A percentile compares a stretch with the other conserved stretches of the same genome.
phyloP scores from a whole-genome alignment of 2,329 filamentous ascomycete species.

The Anthostomella pinea region DNA sequence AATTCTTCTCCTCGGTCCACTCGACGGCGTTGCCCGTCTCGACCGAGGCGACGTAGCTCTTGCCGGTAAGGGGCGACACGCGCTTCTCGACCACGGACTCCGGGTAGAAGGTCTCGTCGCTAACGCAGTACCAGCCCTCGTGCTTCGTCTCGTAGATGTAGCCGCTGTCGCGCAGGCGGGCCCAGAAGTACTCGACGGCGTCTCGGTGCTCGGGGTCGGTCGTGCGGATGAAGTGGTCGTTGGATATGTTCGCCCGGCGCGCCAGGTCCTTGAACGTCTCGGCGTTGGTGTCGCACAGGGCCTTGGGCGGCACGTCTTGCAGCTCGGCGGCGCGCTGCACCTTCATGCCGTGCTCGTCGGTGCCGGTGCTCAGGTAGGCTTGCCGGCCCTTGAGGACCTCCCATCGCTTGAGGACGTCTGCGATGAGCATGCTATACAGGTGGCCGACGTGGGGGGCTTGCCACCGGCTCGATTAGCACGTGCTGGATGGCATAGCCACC shows the following conservation, averaged over 20 bases:
- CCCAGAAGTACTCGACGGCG: conserved; percentile 88
- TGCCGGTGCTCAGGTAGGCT: conserved; percentile 82
- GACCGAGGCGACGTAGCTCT: conserved; percentile 75
- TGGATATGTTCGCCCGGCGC: conserved; percentile 62
- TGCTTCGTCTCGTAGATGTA: conserved; percentile 84
- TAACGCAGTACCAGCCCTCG: conserved; percentile 94
- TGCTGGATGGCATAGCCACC: no score
- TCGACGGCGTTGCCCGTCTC: conserved; percentile 93
- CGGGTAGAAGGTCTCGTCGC: conserved; percentile 95
- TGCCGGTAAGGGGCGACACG: conserved; percentile 76
- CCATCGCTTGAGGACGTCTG: conserved; percentile 92
- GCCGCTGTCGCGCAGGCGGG: conserved; percentile 68
- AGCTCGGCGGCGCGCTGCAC: conserved; percentile 81
- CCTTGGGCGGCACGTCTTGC: conserved; percentile 68
- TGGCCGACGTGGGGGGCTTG: conserved; percentile 91
- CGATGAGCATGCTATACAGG: conserved; percentile 86
- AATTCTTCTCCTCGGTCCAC: conserved; percentile 90
- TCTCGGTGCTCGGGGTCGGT: conserved; percentile 79
- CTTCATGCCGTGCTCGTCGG: conserved; percentile 97
- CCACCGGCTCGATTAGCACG: conserved; percentile 18
- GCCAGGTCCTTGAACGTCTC: conserved; percentile 77
- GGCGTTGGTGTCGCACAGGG: conserved; percentile 86
- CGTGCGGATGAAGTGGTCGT: conserved; percentile 90
- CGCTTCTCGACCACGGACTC: conserved; percentile 69
- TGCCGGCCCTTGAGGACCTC: conserved; percentile 68